A percentile compares a stretch with the other conserved stretches of the same genome.
These are phyloP conservation scores for Diacronema lutheri DNA, from an alignment of 78 protist species.

Conservation along the genomic window DNA sequence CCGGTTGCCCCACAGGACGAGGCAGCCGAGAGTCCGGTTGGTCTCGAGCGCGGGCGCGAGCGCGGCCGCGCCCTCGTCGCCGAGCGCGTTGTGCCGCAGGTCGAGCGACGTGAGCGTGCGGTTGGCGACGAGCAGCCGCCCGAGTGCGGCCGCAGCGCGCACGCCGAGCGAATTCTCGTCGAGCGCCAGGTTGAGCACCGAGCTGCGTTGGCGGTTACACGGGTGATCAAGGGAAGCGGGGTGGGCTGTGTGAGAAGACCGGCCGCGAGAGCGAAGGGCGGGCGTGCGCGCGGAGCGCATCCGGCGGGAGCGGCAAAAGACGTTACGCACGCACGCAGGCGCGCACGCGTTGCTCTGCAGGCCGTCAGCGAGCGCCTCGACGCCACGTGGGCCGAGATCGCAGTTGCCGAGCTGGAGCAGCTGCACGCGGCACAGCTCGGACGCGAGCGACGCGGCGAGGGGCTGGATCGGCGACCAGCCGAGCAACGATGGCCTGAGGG, in stretches of 20 bases:
- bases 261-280: not conserved
- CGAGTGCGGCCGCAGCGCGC: not conserved
- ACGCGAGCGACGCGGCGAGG: not conserved
- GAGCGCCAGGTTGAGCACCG: not conserved
- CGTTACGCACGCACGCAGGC: too few species aligned
- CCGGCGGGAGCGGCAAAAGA: too few species aligned
- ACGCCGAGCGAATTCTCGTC: not conserved
- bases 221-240: too few species aligned
- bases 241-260: too few species aligned
- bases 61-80: not conserved
- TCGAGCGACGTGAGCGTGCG: not conserved
- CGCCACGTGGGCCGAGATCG: not conserved
- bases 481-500: not conserved
- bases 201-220: too few species aligned
- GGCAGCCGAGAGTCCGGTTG: not conserved
- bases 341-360: not conserved
- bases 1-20: conserved; percentile 5
- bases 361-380: not conserved
- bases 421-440: not conserved
- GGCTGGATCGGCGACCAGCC: not conserved
- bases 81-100: not conserved
- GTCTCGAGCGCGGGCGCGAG: not conserved
- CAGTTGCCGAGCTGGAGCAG: conserved; percentile 1
- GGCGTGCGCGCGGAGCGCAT: not conserved
- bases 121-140: not conserved